A percentile compares a stretch with the other conserved stretches of the same genome.
These are phyloP conservation scores for Coemansia guatemalensis DNA, from an alignment of 192 early-diverging fungal species.

Conservation along the genomic window DNA sequence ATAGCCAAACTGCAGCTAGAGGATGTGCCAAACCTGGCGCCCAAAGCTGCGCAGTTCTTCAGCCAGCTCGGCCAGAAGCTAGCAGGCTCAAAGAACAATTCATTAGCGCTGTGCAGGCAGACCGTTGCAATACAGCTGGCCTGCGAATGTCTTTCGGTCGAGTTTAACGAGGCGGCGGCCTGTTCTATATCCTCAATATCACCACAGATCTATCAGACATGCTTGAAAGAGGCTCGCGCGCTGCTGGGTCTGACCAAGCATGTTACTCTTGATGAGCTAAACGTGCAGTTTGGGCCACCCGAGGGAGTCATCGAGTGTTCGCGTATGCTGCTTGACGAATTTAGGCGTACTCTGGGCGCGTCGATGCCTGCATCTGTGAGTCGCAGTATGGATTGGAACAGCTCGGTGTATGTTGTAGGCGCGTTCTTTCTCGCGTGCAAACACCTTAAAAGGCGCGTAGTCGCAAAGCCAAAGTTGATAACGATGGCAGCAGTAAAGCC, in stretches of 20 bases:
- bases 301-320: slow-evolving; percentile 26
- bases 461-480: slow-evolving; percentile 27
- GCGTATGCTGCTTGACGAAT: slow-evolving; percentile 36
- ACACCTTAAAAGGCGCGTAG: slow-evolving; percentile 45
- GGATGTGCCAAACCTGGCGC: slow-evolving; percentile 29
- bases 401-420: slow-evolving; percentile 42
- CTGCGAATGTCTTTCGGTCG: slow-evolving; percentile 36
- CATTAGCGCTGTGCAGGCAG: slow-evolving; percentile 25
- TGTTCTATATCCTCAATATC: slow-evolving; percentile 35
- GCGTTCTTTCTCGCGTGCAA: slow-evolving; percentile 42
- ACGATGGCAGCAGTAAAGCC: slow-evolving; percentile 18
- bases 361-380: slow-evolving; percentile 31
- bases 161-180: slow-evolving; percentile 49
- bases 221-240: slow-evolving; percentile 30
- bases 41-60: slow-evolving; percentile 50
- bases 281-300: slow-evolving; percentile 44
- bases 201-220: slow-evolving; percentile 23
- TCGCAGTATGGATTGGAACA: slow-evolving; percentile 35
- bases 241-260: slow-evolving; percentile 41
- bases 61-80: slow-evolving; percentile 35
- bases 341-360: slow-evolving; percentile 20
- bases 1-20: slow-evolving; percentile 35
- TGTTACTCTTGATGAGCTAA: slow-evolving; percentile 45
- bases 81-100: slow-evolving; percentile 16
- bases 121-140: slow-evolving; percentile 46